These are phyloP conservation scores for Leersia perrieri DNA, from an alignment of 176 grass and related monocot genomes.

Conservation along the genomic window DNA sequence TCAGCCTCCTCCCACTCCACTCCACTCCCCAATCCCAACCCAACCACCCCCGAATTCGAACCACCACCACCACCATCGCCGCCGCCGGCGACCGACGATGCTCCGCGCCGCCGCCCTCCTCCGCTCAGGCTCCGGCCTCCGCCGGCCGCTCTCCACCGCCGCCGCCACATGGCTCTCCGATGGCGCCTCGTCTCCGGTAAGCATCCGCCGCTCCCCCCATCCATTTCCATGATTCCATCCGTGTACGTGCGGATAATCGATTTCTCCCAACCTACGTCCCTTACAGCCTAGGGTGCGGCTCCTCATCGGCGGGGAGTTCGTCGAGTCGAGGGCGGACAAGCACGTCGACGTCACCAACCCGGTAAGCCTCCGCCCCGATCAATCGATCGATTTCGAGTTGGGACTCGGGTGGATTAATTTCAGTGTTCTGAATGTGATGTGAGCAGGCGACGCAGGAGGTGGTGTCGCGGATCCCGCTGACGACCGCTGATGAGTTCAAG, in stretches of 20 bases:
- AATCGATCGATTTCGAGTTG: neutral
- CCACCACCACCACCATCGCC: too few relatives aligned
- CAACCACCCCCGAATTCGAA: neutral
- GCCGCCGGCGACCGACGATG: slow-evolving; percentile 26
- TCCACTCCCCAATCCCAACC: slow-evolving; percentile 8
- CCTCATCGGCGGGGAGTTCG: slow-evolving; percentile 85
- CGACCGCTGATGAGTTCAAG: slow-evolving; percentile 85
- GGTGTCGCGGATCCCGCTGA: slow-evolving; percentile 80
- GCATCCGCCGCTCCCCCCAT: neutral
- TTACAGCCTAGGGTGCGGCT: slow-evolving; percentile 67
- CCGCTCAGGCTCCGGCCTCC: slow-evolving; percentile 56
- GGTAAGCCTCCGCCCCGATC: slow-evolving; percentile 29
- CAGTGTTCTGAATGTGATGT: too few relatives aligned
- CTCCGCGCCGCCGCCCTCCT: slow-evolving; percentile 35
- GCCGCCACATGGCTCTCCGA: slow-evolving; percentile 47
- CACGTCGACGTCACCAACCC: slow-evolving; percentile 86
- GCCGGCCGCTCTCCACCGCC: slow-evolving; percentile 62
- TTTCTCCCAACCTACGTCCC: neutral
- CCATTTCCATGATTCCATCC: neutral
- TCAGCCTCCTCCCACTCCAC: neutral
- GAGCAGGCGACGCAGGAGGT: slow-evolving; percentile 96
- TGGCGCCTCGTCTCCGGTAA: slow-evolving; percentile 42
- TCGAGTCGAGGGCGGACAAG: slow-evolving; percentile 63
- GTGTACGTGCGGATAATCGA: neutral
- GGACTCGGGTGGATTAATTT: neutral